These are phyloP conservation scores for Pseudopyricularia javanii DNA, from an alignment of 2,329 filamentous ascomycete genomes.

Conservation along the genomic window DNA sequence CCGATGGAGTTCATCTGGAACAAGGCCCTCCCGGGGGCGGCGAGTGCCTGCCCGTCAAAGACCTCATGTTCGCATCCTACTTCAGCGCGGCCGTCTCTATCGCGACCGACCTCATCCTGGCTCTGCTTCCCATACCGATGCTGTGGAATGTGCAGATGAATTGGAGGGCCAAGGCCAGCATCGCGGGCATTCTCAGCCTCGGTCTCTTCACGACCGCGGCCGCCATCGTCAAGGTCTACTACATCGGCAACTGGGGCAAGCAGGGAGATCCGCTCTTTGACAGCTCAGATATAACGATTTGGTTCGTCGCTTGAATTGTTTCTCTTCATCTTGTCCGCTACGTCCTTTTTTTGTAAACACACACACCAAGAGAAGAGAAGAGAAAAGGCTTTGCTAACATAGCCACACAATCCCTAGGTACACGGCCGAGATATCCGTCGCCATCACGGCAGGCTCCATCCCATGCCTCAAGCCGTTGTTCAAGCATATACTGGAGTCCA, in stretches of 20 bases:
- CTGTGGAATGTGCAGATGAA: conserved; percentile 17
- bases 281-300: conserved; percentile 15
- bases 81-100: conserved; percentile 14
- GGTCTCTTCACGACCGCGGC: conserved; percentile 13
- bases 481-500: conserved; percentile 3
- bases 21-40: conserved; percentile 6
- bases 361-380: background rate
- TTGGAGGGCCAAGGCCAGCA: conserved; percentile 12
- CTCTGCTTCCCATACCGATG: conserved; percentile 14
- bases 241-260: conserved; percentile 11
- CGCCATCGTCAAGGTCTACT: conserved; percentile 15
- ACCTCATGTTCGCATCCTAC: conserved; percentile 15
- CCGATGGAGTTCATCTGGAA: conserved; percentile 13
- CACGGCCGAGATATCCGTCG: conserved; percentile 11
- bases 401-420: conserved; percentile 7
- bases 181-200: conserved; percentile 13
- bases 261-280: conserved; percentile 16
- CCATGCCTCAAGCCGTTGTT: conserved; percentile 10
- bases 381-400: no score
- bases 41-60: conserved; percentile 10
- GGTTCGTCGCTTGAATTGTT: conserved; percentile 4
- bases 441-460: conserved; percentile 12
- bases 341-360: background rate
- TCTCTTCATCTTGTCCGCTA: no score
- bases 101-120: conserved; percentile 15